These are phyloP conservation scores for Byssochlamys sp. DNA, from an alignment of 2,329 filamentous ascomycete genomes.

Conservation along the genomic window DNA sequence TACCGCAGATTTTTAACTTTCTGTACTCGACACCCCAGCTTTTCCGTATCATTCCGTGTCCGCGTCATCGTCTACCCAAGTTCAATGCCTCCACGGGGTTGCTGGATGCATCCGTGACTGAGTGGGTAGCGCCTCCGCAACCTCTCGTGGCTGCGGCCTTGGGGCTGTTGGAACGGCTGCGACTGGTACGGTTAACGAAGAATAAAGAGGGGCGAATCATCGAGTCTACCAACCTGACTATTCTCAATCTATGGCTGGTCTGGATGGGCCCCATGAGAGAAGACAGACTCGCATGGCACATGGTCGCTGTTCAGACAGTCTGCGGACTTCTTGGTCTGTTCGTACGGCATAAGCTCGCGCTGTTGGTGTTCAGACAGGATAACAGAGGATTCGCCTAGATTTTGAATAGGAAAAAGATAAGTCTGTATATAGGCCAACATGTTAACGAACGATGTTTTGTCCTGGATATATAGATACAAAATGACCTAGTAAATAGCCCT, in stretches of 20 bases:
- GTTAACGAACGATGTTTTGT: neutral
- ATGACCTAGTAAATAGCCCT: neutral
- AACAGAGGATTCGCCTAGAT: slow-evolving; percentile 43
- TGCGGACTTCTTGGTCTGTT: slow-evolving; percentile 76
- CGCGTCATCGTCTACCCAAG: slow-evolving; percentile 77
- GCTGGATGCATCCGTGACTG: slow-evolving; percentile 75
- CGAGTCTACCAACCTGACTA: slow-evolving; percentile 80
- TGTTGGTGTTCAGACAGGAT: slow-evolving; percentile 82
- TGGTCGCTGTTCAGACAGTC: slow-evolving; percentile 66
- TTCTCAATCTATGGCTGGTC: slow-evolving; percentile 91
- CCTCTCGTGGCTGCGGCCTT: slow-evolving; percentile 54
- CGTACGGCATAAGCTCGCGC: slow-evolving; percentile 71
- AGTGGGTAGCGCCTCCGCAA: slow-evolving; percentile 63
- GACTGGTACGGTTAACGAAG: slow-evolving; percentile 57
- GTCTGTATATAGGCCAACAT: neutral
- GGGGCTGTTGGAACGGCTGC: slow-evolving; percentile 58
- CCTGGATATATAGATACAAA: neutral
- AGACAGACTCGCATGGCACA: slow-evolving; percentile 67
- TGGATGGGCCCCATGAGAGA: slow-evolving; percentile 89
- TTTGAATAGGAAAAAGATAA: neutral
- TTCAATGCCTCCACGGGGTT: slow-evolving; percentile 80
- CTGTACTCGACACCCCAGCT: slow-evolving; percentile 86
- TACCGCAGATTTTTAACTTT: slow-evolving; percentile 95
- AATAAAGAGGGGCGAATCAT: slow-evolving; percentile 61
- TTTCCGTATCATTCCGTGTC: slow-evolving; percentile 81